Evolutionary conservation across 31 red algal genomes (phyloP), one percentile per base, ranked within the genome.

Genomic region (Odonthalia washingtoniensis): DNA sequence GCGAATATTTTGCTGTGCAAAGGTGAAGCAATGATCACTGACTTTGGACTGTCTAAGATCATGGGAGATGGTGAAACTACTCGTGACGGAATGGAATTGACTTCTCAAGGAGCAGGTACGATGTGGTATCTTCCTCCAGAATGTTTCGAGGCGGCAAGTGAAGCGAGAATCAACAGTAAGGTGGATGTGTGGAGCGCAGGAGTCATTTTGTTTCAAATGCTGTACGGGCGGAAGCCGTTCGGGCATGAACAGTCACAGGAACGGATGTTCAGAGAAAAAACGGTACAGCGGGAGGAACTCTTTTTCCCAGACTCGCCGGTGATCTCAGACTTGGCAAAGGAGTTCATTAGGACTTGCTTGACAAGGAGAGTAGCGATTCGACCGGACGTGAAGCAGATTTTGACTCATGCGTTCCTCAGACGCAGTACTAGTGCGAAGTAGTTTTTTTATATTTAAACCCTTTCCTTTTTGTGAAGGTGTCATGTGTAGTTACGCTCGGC

Each of bases 111-210:
- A 34, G 94, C 94, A 38, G 97, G 97, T 42, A 99, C 97, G 2
- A 95, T 95, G 83, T 99, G 97, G 97, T 99, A 99, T 75, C 80
- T 99, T 40, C 97, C 97, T 21, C 97, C 97, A 27, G 97, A 99
- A 57, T 99, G 97, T 72, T 99, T 99, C 82, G 89, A 93, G 43
- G 74, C 78, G 0, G 88, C 61, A 38, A 43, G 37, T 5, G 42
- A 69, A 45, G 85, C 81, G n/a, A 42, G 84, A n/a, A 99, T 99
- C 67, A 95, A 92, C 69, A 81, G 69, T 18, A 99, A 99, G 39
- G 97, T 99, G 39, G 97, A 99, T 78, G 95, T 99, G 0, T 99
- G 97, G 97, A 92, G 87, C 40, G 75, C 86, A 14, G 97, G 97
- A 4, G 94, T 99, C 37, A 96, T 99, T 74, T 45, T 96, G 65